Percentiles rank a stretch among this genome's conserved stretches.
phyloP scores from a whole-genome alignment of 2,329 filamentous ascomycete genomes.

The Dactylellina haptotyla region DNA sequence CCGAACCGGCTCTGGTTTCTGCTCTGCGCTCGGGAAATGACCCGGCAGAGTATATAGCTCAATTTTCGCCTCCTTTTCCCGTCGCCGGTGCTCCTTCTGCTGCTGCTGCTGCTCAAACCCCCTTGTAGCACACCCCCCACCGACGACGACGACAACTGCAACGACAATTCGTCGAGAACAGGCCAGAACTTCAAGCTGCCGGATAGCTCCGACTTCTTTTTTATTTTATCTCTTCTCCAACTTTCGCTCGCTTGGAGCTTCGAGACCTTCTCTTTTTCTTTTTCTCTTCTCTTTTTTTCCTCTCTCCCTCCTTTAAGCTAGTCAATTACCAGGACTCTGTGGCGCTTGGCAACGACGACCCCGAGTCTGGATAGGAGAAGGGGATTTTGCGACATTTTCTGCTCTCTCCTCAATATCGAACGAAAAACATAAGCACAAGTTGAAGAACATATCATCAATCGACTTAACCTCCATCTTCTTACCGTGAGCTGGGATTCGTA shows the following conservation, averaged over 20 bases:
- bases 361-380: slow-evolving; percentile 44
- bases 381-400: slow-evolving; percentile 15
- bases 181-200: slow-evolving; percentile 5
- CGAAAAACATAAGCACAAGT: no score
- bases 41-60: slow-evolving; percentile 13
- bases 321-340: slow-evolving; percentile 40
- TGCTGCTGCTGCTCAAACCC: not conserved
- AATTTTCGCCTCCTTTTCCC: slow-evolving; percentile 1
- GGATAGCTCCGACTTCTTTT: not conserved
- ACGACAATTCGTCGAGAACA: no score
- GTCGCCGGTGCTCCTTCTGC: no score
- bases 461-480: no score
- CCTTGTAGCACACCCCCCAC: not conserved
- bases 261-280: slow-evolving; percentile 22
- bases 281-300: slow-evolving; percentile 6
- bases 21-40: not conserved
- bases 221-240: not conserved
- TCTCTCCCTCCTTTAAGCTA: slow-evolving; percentile 31
- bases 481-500: no score
- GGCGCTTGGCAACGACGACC: slow-evolving; percentile 53
- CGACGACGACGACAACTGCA: not conserved
- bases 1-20: no score
- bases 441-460: no score
- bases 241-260: slow-evolving; percentile 27
- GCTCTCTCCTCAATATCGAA: no score